Evolutionary conservation across 2,329 filamentous ascomycete genomes (phyloP).

Genomic region (Zasmidium cellare): DNA sequence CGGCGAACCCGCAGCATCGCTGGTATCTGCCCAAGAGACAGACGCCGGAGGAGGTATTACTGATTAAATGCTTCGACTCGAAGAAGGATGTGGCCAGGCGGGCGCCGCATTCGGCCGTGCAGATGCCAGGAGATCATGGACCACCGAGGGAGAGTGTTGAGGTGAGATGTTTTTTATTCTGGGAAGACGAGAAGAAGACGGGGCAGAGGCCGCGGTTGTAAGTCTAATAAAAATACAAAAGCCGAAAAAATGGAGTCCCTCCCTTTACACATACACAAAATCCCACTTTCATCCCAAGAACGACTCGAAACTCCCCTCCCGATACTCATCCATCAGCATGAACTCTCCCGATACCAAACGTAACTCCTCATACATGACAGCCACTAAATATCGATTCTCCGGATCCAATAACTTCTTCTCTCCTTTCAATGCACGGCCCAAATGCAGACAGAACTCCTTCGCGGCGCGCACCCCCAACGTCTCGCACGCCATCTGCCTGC

Average conservation of each 20-base stretch:
- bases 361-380: not conserved
- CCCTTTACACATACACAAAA: no score
- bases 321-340: no score
- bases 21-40: constrained; percentile 3
- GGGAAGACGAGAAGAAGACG: constrained; percentile 6
- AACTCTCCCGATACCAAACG: not conserved
- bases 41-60: constrained; percentile 4
- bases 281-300: no score
- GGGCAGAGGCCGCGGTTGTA: not conserved
- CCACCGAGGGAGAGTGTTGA: constrained; percentile 20
- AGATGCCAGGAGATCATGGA: constrained; percentile 11
- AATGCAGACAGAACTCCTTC: not conserved
- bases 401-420: not conserved
- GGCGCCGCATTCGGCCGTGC: constrained; percentile 5
- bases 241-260: no score
- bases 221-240: no score
- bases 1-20: constrained; percentile 1
- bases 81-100: not conserved
- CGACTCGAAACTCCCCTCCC: no score
- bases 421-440: not conserved
- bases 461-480: not conserved
- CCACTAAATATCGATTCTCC: not conserved
- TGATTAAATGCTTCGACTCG: constrained; percentile 9
- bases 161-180: constrained; percentile 16
- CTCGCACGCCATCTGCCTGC: no score